Percentiles rank a stretch among this genome's conserved stretches.
Conservation (phyloP, 2,329 filamentous ascomycete species). For the Talaromyces sp. region DNA sequence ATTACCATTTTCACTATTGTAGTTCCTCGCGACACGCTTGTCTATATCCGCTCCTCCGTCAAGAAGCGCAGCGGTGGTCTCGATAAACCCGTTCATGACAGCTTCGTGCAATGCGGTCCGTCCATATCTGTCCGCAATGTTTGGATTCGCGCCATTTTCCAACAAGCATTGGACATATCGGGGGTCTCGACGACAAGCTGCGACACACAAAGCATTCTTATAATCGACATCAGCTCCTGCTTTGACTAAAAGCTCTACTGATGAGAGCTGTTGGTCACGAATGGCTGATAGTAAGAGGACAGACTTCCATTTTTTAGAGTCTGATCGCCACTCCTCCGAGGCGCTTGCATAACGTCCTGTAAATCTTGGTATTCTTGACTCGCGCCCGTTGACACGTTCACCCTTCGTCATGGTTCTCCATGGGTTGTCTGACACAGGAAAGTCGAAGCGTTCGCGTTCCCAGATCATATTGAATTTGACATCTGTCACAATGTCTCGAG, state of each 20-base stretch:
- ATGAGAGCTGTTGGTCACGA: background rate
- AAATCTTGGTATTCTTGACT: background rate
- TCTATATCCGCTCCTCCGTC: background rate
- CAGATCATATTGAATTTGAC: background rate
- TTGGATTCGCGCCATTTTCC: background rate
- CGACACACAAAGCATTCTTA: background rate
- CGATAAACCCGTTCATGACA: background rate
- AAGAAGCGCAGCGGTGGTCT: background rate
- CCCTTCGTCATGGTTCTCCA: background rate
- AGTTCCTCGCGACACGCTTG: background rate
- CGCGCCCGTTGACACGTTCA: background rate
- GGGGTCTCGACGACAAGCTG: background rate
- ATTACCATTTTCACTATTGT: background rate
- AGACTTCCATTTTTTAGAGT: background rate
- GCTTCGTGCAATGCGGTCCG: background rate
- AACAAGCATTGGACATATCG: background rate
- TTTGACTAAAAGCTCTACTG: background rate
- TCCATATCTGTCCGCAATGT: background rate
- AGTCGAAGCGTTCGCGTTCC: background rate
- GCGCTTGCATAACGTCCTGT: background rate
- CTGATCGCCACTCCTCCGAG: background rate
- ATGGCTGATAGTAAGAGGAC: background rate
- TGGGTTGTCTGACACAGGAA: background rate
- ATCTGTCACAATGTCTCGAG: background rate
- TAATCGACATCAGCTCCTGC: background rate